Conservation (phyloP, 208 protist species). For the Wallacemonas sp. region DNA sequence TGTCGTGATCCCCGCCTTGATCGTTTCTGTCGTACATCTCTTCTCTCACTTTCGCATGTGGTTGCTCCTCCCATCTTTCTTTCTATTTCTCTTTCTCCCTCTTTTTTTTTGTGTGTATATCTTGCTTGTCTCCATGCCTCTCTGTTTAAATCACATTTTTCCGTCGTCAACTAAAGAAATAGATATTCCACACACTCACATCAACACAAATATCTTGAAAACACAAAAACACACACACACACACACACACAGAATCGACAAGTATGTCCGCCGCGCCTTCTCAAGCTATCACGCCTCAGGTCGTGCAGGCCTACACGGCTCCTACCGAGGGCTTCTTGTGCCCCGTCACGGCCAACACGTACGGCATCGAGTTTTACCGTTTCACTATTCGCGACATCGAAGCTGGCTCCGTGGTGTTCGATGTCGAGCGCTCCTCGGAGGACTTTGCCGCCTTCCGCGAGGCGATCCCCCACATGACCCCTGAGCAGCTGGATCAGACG, state of each 20-base stretch:
- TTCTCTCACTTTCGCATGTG: too few species aligned
- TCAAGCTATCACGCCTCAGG: slow-evolving; percentile 55
- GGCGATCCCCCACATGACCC: slow-evolving; percentile 27
- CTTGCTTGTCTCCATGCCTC: background rate
- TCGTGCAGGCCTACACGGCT: slow-evolving; percentile 60
- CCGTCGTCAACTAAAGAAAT: slow-evolving; percentile 4
- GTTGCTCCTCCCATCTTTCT: background rate
- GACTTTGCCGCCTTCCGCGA: slow-evolving; percentile 31
- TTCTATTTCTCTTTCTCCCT: slow-evolving; percentile 15
- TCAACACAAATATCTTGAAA: slow-evolving; percentile 9
- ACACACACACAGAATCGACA: background rate
- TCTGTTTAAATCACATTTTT: slow-evolving; percentile 8
- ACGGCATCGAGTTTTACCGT: slow-evolving; percentile 93
- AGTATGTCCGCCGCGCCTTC: background rate
- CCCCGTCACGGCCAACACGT: slow-evolving; percentile 89
- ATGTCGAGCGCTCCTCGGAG: slow-evolving; percentile 66
- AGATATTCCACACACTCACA: background rate
- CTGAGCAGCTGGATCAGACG: slow-evolving; percentile 48
- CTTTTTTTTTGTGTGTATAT: too few species aligned
- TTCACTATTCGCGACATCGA: slow-evolving; percentile 95
- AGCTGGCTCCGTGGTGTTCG: slow-evolving; percentile 78
- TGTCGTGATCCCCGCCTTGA: background rate
- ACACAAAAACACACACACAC: too few species aligned
- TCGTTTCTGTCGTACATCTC: background rate
- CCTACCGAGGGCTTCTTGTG: slow-evolving; percentile 91